Conservation (phyloP, 805 yeast genomes). For the Metschnikowia kunwiensis region DNA sequence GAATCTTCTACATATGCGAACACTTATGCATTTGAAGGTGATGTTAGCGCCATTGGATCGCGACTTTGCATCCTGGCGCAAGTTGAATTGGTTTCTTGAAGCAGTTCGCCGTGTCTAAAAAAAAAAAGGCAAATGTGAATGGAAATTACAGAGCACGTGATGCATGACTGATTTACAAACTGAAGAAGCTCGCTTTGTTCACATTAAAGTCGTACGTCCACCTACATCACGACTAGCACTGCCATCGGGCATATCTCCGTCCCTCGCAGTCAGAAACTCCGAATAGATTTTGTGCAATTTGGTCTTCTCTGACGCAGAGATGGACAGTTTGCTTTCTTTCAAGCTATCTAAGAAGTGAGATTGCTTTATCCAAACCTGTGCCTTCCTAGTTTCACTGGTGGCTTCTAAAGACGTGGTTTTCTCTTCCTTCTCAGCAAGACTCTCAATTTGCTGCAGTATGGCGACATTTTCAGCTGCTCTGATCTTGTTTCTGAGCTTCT, state of each 20-base stretch:
- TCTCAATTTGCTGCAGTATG: slow-evolving; percentile 42
- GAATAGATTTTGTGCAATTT: slow-evolving; percentile 64
- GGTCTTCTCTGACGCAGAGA: slow-evolving; percentile 64
- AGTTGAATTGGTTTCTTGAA: no score
- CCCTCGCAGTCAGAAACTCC: slow-evolving; percentile 72
- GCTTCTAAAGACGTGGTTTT: slow-evolving; percentile 8
- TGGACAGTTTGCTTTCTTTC: slow-evolving; percentile 82
- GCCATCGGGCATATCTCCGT: slow-evolving; percentile 88
- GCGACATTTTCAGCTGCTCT: slow-evolving; percentile 41
- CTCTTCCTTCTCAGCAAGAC: slow-evolving; percentile 23
- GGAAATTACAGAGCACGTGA: no score
- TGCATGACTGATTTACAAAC: no score
- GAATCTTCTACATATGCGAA: no score
- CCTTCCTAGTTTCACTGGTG: slow-evolving; percentile 11
- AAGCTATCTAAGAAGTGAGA: slow-evolving; percentile 61
- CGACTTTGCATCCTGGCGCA: no score
- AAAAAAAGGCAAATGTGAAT: no score
- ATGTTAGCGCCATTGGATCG: no score
- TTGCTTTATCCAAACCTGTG: slow-evolving; percentile 45
- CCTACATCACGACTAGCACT: slow-evolving; percentile 77
- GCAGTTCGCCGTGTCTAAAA: no score
- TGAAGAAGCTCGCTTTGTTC: no score
- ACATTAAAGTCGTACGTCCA: slow-evolving; percentile 81
- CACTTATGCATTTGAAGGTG: no score
- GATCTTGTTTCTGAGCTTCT: slow-evolving; percentile 25